These are phyloP conservation scores for Penicillium sp. DNA, from an alignment of 2,329 filamentous ascomycete genomes.

Conservation along the genomic window DNA sequence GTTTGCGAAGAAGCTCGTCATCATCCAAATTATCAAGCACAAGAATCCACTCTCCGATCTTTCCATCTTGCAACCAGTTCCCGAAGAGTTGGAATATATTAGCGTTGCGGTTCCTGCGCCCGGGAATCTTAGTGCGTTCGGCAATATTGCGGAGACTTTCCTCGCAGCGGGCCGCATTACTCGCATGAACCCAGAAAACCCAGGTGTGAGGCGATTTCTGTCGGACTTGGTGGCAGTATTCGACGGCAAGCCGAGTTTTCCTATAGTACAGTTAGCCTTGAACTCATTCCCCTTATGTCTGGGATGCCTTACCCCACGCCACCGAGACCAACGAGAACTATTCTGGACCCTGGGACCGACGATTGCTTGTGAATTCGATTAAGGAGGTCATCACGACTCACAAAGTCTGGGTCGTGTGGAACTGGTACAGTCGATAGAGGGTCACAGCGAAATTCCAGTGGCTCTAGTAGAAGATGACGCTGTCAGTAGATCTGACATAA, in stretches of 20 bases:
- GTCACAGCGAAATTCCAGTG: background rate
- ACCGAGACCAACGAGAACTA: slow-evolving; percentile 21
- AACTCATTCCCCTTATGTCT: background rate
- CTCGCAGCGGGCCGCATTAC: slow-evolving; percentile 35
- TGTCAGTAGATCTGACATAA: too few species aligned
- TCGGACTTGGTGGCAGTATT: slow-evolving; percentile 2
- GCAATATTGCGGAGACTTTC: slow-evolving; percentile 38
- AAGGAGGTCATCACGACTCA: slow-evolving; percentile 20
- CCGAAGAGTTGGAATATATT: slow-evolving; percentile 15
- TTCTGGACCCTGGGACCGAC: slow-evolving; percentile 12
- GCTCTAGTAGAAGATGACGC: background rate
- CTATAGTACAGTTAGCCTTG: background rate
- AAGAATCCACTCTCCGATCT: slow-evolving; percentile 6
- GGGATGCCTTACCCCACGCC: slow-evolving; percentile 19
- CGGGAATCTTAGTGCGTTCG: slow-evolving; percentile 29
- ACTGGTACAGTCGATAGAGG: slow-evolving; percentile 2
- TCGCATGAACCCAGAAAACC: slow-evolving; percentile 41
- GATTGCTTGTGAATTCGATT: slow-evolving; percentile 29
- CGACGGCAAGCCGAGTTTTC: slow-evolving; percentile 1
- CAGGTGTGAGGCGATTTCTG: background rate
- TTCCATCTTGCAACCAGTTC: too few species aligned
- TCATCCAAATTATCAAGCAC: slow-evolving; percentile 32
- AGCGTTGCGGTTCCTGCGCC: slow-evolving; percentile 30
- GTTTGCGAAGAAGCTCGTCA: slow-evolving; percentile 17
- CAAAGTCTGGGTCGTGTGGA: slow-evolving; percentile 23